Percentiles rank a stretch among this genome's conserved stretches.
These are phyloP conservation scores for Globisporangium perplexum DNA, from an alignment of 352 stramenopile genomes.

Conservation along the genomic window DNA sequence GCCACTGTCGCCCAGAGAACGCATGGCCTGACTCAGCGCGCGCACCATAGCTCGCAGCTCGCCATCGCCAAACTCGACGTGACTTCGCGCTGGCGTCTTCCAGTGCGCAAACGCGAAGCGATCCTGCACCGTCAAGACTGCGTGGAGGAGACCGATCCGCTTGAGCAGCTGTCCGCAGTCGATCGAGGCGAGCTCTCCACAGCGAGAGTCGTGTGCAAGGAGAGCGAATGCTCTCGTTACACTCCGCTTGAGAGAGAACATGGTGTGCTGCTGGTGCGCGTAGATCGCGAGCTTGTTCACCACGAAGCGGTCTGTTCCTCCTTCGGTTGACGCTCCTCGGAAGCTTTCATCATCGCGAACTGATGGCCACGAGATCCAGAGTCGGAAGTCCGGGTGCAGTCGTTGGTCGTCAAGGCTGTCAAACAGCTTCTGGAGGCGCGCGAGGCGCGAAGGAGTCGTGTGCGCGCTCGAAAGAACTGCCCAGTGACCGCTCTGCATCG, in stretches of 20 bases:
- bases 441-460: slow-evolving; percentile 10
- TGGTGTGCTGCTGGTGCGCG: slow-evolving; percentile 12
- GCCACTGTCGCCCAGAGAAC: background rate
- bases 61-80: slow-evolving; percentile 4
- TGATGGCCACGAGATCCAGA: slow-evolving; percentile 37
- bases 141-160: slow-evolving; percentile 21
- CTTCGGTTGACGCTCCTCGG: background rate
- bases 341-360: background rate
- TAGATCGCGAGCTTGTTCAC: background rate
- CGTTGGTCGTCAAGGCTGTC: slow-evolving; percentile 20
- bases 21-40: background rate
- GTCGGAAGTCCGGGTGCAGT: slow-evolving; percentile 50
- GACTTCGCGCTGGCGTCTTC: background rate
- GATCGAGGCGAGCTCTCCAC: slow-evolving; percentile 3
- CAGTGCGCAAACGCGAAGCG: slow-evolving; percentile 15
- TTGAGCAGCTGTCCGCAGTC: slow-evolving; percentile 13
- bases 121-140: slow-evolving; percentile 9
- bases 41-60: slow-evolving; percentile 10
- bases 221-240: slow-evolving; percentile 22
- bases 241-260: slow-evolving; percentile 17
- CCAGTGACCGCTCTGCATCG: slow-evolving; percentile 53
- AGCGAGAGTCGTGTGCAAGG: slow-evolving; percentile 15
- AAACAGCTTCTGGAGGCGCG: slow-evolving; percentile 24
- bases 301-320: background rate
- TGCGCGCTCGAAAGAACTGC: slow-evolving; percentile 42